Conservation (phyloP, 345 rosid genomes). For the Psidium friedrichsthalianum region DNA sequence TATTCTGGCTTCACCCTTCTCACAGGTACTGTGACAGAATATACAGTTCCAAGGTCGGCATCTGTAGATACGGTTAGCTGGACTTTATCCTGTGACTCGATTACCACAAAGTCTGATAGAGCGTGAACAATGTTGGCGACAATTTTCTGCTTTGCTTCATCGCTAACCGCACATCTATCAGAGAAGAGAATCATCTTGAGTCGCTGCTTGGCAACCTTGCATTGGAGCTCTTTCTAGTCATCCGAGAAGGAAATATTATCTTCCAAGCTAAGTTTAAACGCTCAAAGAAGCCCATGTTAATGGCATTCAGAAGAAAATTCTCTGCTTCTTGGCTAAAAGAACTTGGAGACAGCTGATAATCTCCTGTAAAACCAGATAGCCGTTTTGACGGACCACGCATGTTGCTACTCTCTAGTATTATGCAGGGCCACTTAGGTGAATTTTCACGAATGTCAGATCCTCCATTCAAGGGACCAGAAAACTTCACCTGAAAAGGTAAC, state of each 20-base stretch:
- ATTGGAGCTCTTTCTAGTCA: constrained; percentile 68
- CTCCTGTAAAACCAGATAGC: constrained; percentile 34
- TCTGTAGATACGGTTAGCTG: constrained; percentile 83
- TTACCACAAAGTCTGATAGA: constrained; percentile 85
- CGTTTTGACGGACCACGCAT: constrained; percentile 19
- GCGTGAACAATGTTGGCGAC: constrained; percentile 69
- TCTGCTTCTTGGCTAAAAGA: constrained; percentile 57
- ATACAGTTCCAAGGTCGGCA: constrained; percentile 76
- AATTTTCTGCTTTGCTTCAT: constrained; percentile 81
- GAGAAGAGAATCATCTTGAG: constrained; percentile 98
- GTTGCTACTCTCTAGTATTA: constrained; percentile 13
- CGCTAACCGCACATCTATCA: constrained; percentile 89
- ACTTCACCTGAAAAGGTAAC: constrained; percentile 34
- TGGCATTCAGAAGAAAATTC: constrained; percentile 56
- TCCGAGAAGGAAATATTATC: constrained; percentile 73
- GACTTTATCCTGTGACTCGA: constrained; percentile 91
- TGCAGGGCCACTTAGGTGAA: constrained; percentile 19
- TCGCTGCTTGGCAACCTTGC: constrained; percentile 93
- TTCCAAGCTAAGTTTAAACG: constrained; percentile 88
- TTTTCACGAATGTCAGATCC: constrained; percentile 16
- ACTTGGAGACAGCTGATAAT: constrained; percentile 39
- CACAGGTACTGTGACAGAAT: constrained; percentile 90
- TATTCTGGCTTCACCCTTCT: constrained; percentile 82
- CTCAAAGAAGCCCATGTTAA: constrained; percentile 76
- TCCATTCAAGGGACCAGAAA: constrained; percentile 24